A percentile compares a stretch with the other conserved stretches of the same genome.
phyloP scores from a whole-genome alignment of 2,329 filamentous ascomycete genomes.

The Boeremia lycopersici region DNA sequence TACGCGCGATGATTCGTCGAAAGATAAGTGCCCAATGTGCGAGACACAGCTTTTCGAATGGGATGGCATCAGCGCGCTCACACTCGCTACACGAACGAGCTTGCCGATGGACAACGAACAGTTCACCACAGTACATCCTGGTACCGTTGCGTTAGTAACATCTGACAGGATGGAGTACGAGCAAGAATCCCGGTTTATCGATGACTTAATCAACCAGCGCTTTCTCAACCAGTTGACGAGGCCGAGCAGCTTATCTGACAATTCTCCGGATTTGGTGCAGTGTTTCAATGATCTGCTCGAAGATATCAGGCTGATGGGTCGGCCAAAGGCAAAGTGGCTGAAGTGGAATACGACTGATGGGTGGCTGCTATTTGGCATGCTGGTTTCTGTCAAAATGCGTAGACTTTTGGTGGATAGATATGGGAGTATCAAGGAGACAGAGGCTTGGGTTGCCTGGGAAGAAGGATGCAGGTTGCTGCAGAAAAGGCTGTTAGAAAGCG shows the following conservation, averaged over 20 bases:
- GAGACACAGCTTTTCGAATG: constrained; percentile 23
- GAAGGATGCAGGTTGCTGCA: constrained; percentile 13
- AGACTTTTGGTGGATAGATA: constrained; percentile 20
- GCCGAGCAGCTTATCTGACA: constrained; percentile 8
- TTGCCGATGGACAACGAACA: constrained; percentile 10
- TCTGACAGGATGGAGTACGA: constrained; percentile 14
- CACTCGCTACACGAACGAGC: constrained; percentile 26
- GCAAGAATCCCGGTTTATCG: constrained; percentile 24
- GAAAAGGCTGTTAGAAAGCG: constrained; percentile 16
- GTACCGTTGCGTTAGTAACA: not conserved
- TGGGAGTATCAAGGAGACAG: constrained; percentile 13
- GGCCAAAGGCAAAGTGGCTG: constrained; percentile 23
- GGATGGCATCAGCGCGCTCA: constrained; percentile 31
- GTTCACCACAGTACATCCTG: not conserved
- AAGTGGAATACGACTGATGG: constrained; percentile 16
- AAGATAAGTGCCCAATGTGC: constrained; percentile 23
- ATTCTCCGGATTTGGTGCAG: constrained; percentile 18
- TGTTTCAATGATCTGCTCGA: constrained; percentile 18
- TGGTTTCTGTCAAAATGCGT: constrained; percentile 30
- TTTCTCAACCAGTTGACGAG: constrained; percentile 9
- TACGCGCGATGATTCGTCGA: not conserved
- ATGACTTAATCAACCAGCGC: not conserved
- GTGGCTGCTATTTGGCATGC: constrained; percentile 21
- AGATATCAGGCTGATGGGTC: constrained; percentile 10
- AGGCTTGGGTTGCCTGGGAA: constrained; percentile 26